Evolutionary conservation across 495 filamentous ascomycete species (phyloP), one percentile per base, ranked within the genome.

Genomic region (Aspergillus funiculosus): DNA sequence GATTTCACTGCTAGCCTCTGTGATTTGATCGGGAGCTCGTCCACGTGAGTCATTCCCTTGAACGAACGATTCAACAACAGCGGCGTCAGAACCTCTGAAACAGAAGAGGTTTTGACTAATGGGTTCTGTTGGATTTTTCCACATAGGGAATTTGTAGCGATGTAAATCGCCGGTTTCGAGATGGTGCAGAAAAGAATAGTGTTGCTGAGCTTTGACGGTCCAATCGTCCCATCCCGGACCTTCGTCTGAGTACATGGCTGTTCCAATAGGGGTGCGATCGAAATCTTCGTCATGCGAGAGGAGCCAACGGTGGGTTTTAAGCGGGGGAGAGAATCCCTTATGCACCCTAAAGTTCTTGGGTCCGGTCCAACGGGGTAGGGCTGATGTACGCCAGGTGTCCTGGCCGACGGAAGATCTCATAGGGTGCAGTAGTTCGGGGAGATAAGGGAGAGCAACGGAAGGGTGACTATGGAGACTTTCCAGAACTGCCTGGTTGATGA

Each of bases 111-210:
- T 68, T 15, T 61, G 56, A 37, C 67, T 74, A 19, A 71, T 60
- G 6, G 67, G 61, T 43, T 61, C 57, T 5, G 67, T 66, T 9
- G 69, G 61, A 27, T 73, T 68, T 13, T 66, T 61, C 69, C 68
- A 77, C 8, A 71, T 42, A 20, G 75, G 68, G 48, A 78, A 78
- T 41, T 76, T 76, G 52, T 79, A 79, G 11, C 55, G 64, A 25
- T 56, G 49, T 39, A 77, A 49, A 10, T 67, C 52, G 38, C 66
- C 57, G 4, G 56, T 47, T 50, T 77, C 74, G 1, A 79, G 64
- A 43, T 78, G 72, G 17, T 69, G 57, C 9, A 79, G 59, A 43
- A 79, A 72, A 5, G 71, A 76, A 50, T 78, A 77, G 45, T 79
- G 75, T 35, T 75, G 70, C 53, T 78, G 75, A 2, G 73, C 73